Base-by-base conservation (phyloP, 2,329 filamentous ascomycete genomes). In the Fusarium gaditjirri region DNA sequence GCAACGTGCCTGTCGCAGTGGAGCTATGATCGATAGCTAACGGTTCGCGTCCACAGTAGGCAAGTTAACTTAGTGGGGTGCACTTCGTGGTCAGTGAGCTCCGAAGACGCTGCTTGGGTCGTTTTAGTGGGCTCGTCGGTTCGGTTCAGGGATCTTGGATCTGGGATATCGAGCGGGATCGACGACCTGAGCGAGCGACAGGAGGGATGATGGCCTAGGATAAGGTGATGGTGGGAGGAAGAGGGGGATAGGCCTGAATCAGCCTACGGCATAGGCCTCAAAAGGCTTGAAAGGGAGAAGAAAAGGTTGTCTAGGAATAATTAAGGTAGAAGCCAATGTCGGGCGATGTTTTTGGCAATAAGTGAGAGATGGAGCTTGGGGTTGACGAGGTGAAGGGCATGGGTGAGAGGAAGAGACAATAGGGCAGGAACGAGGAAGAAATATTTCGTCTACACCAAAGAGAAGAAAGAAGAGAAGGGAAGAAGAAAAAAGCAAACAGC, bases 101-200 rank as follows among this genome's bases (percentile, higher is more conserved):
- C 50, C n/a, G 19, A 47, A 68, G 57, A 29, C 61, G 65, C 54
- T 71, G 57, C 67, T 73, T 64, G 62, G 63, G 46, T 61, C 43
- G 42, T 73, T 73, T 73, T 73, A 73, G 70, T 73, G 70, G 70
- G 62, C 62, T 73, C 35, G 46, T 38, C 47, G 42, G 58, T 58
- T 68, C 62, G 58, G 54, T 71, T 52, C 70, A 73, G 70, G 70
- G 70, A 73, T 73, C 70, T 73, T 43, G 70, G 70, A 73, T 73
- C 70, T 73, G 70, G 62, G 39, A 68, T 73, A 57, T 73, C 70
- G 44, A 70, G 70, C 61, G 57, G 58, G 70, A 73, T 73, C 70
- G 70, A 73, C 70, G 52, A 68, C 65, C 68, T 71, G 70, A 61
- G 49, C 39, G 50, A 71, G 54, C 44, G 61, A 50, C 52, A 52